phyloP scores from a whole-genome alignment of 345 rosid species.

The Hibiscus syriacus region DNA sequence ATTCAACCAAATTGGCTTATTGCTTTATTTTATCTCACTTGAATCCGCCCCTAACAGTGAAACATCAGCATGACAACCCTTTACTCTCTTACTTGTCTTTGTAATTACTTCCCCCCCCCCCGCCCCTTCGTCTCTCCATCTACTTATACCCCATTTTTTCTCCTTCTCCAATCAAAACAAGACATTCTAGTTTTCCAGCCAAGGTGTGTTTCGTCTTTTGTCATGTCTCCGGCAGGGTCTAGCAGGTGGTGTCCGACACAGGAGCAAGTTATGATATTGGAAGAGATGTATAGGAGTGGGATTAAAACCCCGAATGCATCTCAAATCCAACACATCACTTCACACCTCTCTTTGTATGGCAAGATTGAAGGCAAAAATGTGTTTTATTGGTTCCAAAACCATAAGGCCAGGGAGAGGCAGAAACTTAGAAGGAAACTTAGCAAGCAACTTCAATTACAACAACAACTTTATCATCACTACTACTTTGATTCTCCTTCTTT shows the following conservation, averaged over 20 bases:
- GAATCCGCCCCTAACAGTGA: conserved; percentile 33
- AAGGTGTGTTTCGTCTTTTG: too few relatives aligned
- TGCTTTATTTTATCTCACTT: neutral
- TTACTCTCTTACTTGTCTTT: conserved; percentile 7
- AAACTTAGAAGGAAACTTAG: conserved; percentile 57
- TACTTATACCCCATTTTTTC: neutral
- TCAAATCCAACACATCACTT: conserved; percentile 79
- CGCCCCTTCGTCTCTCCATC: neutral
- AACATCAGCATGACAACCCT: conserved; percentile 46
- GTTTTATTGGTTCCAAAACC: conserved; percentile 97
- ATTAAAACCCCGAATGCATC: conserved; percentile 74
- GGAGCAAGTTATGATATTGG: conserved; percentile 85
- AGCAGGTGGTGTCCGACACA: conserved; percentile 97
- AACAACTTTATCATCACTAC: conserved; percentile 24
- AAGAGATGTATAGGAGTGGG: conserved; percentile 79
- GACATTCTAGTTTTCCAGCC: neutral
- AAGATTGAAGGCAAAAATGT: conserved; percentile 90
- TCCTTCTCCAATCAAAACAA: neutral
- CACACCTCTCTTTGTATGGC: conserved; percentile 69
- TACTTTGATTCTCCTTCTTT: conserved; percentile 26
- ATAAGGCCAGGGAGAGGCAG: conserved; percentile 89
- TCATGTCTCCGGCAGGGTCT: conserved; percentile 63
- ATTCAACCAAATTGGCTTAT: conserved; percentile 11
- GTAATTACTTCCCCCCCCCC: neutral
- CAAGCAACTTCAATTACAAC: conserved; percentile 62